Base-by-base conservation (phyloP, 1,139 yeast genomes). In the Pichia sp. region DNA sequence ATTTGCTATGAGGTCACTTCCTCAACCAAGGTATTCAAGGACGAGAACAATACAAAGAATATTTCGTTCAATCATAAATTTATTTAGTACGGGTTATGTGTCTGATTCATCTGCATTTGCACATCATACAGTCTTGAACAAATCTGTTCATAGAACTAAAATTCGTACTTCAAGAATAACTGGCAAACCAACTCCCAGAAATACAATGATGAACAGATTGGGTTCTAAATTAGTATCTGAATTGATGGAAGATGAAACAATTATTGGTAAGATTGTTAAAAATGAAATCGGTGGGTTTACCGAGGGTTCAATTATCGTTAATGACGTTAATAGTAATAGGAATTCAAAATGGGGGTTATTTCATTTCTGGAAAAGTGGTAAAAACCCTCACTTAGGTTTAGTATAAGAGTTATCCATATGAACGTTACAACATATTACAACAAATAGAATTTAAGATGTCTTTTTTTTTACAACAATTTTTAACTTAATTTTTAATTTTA, bases 21-120 rank as follows among this genome's bases (percentile, higher is more conserved):
- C 70, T 7, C 65, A 67, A 34, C 70, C 70, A 38, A 54, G 70
- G 16, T 63, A 65, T 48, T 67, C 70, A 13, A 57, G 69, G 42
- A 56, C 49, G 25, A 50, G 70, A 42, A 64, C 67, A 7, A 50
- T 63, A 27, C 60, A 60, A 42, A 51, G 70, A 41, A 66, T 67
- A 18, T 61, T 62, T 56, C 53, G 68, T 29, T 64, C 69, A 11
- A 51, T 67, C 3, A 48, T 63, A 13, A 61, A 60, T 30, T 54
- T 62, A 14, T 55, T 67, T 7, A 58, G 65, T 18, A 64, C 67
- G 16, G 69, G 70, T 8, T 65, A 67, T 39, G 49, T 67, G 2
- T 61, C 68, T 7, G 70, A 67, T 45, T 61, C 69, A 1, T 58
- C 64, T 3, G 68, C 67, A 0, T 66, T 65, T 53, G 57, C 57